These are phyloP conservation scores for Austroboletus niveus DNA, from an alignment of 1,284 basidiomycete genomes.

Conservation along the genomic window DNA sequence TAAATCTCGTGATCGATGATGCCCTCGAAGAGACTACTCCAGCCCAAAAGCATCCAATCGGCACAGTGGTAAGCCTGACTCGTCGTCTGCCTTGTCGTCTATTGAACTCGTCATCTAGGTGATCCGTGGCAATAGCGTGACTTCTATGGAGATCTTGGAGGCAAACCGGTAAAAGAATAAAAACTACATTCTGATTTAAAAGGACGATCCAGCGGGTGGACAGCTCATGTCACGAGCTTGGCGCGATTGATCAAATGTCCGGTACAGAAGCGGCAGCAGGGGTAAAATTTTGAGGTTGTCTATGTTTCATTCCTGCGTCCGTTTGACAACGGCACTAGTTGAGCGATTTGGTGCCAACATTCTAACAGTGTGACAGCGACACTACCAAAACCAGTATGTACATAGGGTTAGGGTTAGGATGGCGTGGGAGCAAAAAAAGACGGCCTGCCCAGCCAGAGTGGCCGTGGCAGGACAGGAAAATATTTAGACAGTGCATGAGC, in stretches of 20 bases:
- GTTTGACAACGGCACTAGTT: too few species aligned
- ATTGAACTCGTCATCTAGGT: slow-evolving; percentile 52
- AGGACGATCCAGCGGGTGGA: too few species aligned
- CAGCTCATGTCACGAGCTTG: too few species aligned
- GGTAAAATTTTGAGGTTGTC: too few species aligned
- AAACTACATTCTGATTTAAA: too few species aligned
- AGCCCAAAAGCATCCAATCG: slow-evolving; percentile 87
- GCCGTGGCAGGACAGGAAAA: slow-evolving; percentile 31
- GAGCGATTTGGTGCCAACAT: too few species aligned
- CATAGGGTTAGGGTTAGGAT: slow-evolving; percentile 29
- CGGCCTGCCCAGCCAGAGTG: slow-evolving; percentile 38
- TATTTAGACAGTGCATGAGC: slow-evolving; percentile 37
- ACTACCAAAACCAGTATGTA: slow-evolving; percentile 6
- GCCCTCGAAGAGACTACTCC: slow-evolving; percentile 88
- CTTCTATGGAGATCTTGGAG: slow-evolving; percentile 86
- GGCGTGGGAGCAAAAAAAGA: slow-evolving; percentile 16
- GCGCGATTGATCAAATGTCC: too few species aligned
- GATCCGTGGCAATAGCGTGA: slow-evolving; percentile 92
- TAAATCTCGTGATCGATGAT: slow-evolving; percentile 97
- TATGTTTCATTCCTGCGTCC: too few species aligned
- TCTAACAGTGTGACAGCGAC: too few species aligned
- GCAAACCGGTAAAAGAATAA: slow-evolving; percentile 43
- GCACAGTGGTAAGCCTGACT: slow-evolving; percentile 74
- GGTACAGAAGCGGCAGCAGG: too few species aligned
- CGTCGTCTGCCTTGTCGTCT: slow-evolving; percentile 3